phyloP scores from a whole-genome alignment of 2,329 filamentous ascomycete genomes.

The Fusarium tricinctum region DNA sequence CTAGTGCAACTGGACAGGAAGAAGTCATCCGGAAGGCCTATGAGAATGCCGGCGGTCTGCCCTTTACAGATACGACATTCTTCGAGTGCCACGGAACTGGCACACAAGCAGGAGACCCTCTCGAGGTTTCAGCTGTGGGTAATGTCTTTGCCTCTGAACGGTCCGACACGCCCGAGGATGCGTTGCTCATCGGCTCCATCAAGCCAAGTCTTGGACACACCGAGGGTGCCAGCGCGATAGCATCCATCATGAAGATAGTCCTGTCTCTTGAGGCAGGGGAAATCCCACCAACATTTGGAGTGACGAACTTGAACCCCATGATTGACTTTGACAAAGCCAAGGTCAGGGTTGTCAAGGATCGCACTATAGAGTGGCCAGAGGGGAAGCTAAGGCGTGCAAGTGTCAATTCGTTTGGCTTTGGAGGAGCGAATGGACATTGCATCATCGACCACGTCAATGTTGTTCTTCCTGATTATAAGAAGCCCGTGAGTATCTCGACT shows the following conservation, averaged over 20 bases:
- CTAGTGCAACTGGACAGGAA: no score
- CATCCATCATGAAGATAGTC: constrained; percentile 49
- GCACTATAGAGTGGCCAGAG: no score
- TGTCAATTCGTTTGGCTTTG: no score
- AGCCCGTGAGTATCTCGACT: no score
- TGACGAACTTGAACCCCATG: no score
- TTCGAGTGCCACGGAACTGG: neutral
- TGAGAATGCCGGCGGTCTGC: neutral
- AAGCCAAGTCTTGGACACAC: constrained; percentile 10
- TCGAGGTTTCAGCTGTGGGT: neutral
- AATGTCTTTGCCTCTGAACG: neutral
- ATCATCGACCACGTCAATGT: no score
- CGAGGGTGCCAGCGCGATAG: constrained; percentile 49
- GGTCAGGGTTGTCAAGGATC: no score
- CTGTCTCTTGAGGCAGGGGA: constrained; percentile 50
- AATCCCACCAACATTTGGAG: constrained; percentile 53
- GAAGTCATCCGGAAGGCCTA: neutral
- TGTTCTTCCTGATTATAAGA: no score
- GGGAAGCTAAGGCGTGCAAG: no score
- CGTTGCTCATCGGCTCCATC: constrained; percentile 59
- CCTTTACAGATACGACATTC: neutral
- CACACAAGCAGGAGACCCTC: neutral
- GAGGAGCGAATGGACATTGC: no score
- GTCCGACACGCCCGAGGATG: no score
- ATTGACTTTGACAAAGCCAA: no score